Conservation (phyloP, 2,329 filamentous ascomycete genomes). For the Alternaria burnsii region DNA sequence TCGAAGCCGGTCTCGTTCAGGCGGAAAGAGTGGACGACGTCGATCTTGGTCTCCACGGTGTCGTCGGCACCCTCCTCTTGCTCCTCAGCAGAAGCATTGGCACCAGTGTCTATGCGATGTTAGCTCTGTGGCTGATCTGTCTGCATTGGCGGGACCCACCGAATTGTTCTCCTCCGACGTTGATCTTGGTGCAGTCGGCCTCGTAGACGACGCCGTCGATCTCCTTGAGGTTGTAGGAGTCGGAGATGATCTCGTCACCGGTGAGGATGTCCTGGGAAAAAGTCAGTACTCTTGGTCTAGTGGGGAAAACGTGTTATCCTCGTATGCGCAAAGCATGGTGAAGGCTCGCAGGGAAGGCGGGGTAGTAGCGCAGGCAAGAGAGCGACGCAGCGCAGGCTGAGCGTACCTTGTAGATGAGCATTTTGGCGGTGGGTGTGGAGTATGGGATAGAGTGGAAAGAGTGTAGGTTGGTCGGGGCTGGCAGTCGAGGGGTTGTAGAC, state of each 20-base stretch:
- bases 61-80: conserved; percentile 80
- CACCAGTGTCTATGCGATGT: conserved; percentile 74
- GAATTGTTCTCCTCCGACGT: conserved; percentile 75
- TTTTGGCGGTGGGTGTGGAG: conserved; percentile 36
- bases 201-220: conserved; percentile 85
- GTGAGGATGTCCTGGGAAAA: conserved; percentile 80
- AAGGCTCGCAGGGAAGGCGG: conserved; percentile 32
- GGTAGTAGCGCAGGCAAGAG: conserved; percentile 36
- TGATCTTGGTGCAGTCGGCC: conserved; percentile 91
- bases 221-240: conserved; percentile 86
- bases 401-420: conserved; percentile 68
- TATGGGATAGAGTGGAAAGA: conserved; percentile 14
- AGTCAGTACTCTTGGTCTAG: conserved; percentile 20
- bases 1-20: conserved; percentile 79
- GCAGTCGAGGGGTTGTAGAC: conserved; percentile 24
- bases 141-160: conserved; percentile 59
- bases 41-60: conserved; percentile 77
- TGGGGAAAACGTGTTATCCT: conserved; percentile 5
- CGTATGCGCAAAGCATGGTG: conserved; percentile 20
- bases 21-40: conserved; percentile 92
- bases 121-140: conserved; percentile 12
- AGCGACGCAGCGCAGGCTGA: conserved; percentile 19
- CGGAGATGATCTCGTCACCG: conserved; percentile 95
- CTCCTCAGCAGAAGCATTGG: conserved; percentile 96
- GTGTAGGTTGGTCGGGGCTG: conserved; percentile 21